Base-by-base conservation (phyloP, 2,329 filamentous ascomycete genomes). In the Aspergillus brunneoviolaceus region DNA sequence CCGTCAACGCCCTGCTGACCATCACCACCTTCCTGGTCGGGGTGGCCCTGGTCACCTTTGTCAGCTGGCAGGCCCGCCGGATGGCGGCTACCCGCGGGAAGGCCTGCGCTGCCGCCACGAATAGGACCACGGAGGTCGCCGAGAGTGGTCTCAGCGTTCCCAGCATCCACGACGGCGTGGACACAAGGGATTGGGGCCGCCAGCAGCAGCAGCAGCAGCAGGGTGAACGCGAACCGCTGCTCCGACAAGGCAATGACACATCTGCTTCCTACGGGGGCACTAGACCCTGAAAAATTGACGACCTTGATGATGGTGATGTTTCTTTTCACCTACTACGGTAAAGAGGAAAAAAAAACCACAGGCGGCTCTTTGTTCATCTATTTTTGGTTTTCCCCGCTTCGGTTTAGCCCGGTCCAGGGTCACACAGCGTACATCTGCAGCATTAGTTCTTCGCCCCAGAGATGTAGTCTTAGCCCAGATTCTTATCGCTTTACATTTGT, bases 1-100 rank as follows among this genome's bases (percentile, higher is more conserved):
- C 91, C 0, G 88, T 96, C 12, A 95, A 96, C 72, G 55, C 89
- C 2, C 81, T 89, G 0, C 75, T 96, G 21, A 76, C 94, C 51
- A 70, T 76, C 0, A 59, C 85, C 0, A 90, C 88, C 0, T 72
- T 90, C 9, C 70, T 84, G 0, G 81, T 94, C 1, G 92, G 93
- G 0, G 60, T 82, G 1, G 78, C 77, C 6, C 78, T 96, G 7
- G 87, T 94, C 11, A 75, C 71, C 0, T 96, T 85, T 73, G 91
- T 96, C 1, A 79, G 74, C 64, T 74, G 75, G 59, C 80, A 81
- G 70, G 84, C 80, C 29, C 69, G 74, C 39, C 57, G 60, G 6
- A 62, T 77, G 60, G 60, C 52, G 14, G 48, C 33, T 35, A 35
- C 1, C 12, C 33, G 14, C 33, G 33, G 11, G 12, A 35, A 35